Evolutionary conservation across 495 filamentous ascomycete species (phyloP), one percentile per base, ranked within the genome.

Genomic region (Penicillium canescens): DNA sequence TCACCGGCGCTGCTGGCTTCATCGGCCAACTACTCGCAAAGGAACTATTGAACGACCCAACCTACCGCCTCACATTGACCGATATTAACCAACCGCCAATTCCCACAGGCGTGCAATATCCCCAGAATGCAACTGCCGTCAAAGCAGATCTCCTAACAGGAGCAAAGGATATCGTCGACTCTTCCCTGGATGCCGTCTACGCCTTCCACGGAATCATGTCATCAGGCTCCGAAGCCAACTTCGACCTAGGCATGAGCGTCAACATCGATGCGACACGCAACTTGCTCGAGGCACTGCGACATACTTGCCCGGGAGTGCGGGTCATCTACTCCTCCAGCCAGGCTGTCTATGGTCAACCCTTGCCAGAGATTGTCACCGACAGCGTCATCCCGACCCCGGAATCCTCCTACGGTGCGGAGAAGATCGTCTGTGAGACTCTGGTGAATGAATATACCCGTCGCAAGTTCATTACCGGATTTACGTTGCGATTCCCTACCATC

Each of bases 151-250:
- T 90, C 31, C 73, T 80, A 43, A 70, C 70, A 14, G 67, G 70
- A 0, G 65, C 74, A 4, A 81, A 79, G 53, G 63, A 81, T 6
- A 54, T 88, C 14, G 72, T 88, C 13, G 58, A 70, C 13, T 61
- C 66, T 10, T 79, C 75, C 10, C 71, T 89, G 0, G 75, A 82
- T 55, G 86, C 82, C 28, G 78, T 87, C 62, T 90, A 87, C 71
- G 72, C 88, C 60, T 86, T 92, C 75, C 88, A 92, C 75, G 88
- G 88, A 44, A 89, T 92, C 72, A 90, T 91, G 88, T 88, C 85
- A 6, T 82, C 83, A 12, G 86, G 85, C 24, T 80, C 82, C 28
- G 88, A 92, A 68, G 81, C 82, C 49, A 77, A 91, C 68, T 85
- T 87, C 64, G 85, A 89, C 26, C 76, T 87, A 7, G 87, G 86